These are phyloP conservation scores for Suillus tomentosus DNA, from an alignment of 768 basidiomycete genomes.

Conservation along the genomic window DNA sequence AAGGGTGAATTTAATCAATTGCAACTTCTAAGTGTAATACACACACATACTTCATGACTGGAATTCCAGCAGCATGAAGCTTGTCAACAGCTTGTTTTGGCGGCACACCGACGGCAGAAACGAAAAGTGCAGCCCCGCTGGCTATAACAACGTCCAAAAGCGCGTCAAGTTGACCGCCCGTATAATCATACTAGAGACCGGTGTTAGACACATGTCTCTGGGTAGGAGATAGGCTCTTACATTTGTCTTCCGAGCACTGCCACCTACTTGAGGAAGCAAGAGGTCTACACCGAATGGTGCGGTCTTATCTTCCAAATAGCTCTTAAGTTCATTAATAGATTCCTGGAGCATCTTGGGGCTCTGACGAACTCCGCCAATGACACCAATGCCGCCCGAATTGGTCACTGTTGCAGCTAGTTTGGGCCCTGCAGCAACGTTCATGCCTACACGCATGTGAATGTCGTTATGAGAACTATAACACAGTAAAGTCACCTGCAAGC, in stretches of 20 bases:
- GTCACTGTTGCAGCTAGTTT: constrained; percentile 87
- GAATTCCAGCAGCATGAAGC: constrained; percentile 75
- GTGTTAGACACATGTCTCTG: background rate
- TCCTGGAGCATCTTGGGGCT: constrained; percentile 70
- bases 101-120: constrained; percentile 84
- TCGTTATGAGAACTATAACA: constrained; percentile 4
- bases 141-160: constrained; percentile 80
- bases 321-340: constrained; percentile 73
- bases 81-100: constrained; percentile 81
- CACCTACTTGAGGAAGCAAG: constrained; percentile 80
- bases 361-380: constrained; percentile 82
- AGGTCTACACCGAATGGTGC: constrained; percentile 85
- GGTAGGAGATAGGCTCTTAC: constrained; percentile 21
- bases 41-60: constrained; percentile 76
- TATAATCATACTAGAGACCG: constrained; percentile 61
- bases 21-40: background rate
- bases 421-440: constrained; percentile 88
- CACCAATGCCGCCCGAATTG: constrained; percentile 87
- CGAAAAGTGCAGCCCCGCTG: constrained; percentile 73
- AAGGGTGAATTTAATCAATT: constrained; percentile 13
- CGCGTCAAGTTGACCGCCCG: constrained; percentile 73
- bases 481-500: constrained; percentile 57
- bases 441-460: constrained; percentile 32
- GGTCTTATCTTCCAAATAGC: constrained; percentile 68
- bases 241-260: constrained; percentile 84